Conservation (phyloP, 1,284 basidiomycete genomes). For the Schizophyllum amplum region DNA sequence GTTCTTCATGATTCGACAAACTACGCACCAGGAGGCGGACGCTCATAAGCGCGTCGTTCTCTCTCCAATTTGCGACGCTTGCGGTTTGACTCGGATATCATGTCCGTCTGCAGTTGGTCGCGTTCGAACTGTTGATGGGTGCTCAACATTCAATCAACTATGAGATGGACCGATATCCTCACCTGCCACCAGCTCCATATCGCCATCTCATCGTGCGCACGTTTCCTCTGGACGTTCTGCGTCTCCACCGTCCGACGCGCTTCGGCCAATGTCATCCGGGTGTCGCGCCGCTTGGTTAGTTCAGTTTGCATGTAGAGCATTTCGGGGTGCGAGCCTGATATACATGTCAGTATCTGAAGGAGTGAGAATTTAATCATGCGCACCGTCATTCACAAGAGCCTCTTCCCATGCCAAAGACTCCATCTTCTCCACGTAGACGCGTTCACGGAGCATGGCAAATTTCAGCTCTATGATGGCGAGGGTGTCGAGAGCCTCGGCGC, state of each 20-base stretch:
- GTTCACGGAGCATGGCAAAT: conserved; percentile 65
- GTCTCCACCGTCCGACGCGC: conserved; percentile 61
- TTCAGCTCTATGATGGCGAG: conserved; percentile 73
- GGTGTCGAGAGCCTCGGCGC: conserved; percentile 72
- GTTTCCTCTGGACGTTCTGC: conserved; percentile 44
- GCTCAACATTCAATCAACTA: background rate
- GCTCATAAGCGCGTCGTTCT: conserved; percentile 66
- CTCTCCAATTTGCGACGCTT: conserved; percentile 76
- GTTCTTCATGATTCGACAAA: conserved; percentile 4
- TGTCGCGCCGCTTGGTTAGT: conserved; percentile 63
- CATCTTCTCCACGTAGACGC: conserved; percentile 78
- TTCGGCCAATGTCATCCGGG: conserved; percentile 64
- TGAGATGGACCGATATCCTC: conserved; percentile 19
- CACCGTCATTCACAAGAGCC: conserved; percentile 55
- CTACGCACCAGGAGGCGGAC: conserved; percentile 58
- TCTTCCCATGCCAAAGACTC: conserved; percentile 73
- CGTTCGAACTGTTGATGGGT: conserved; percentile 39
- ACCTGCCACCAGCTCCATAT: conserved; percentile 79
- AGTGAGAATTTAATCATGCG: conserved; percentile 17
- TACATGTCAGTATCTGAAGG: conserved; percentile 9
- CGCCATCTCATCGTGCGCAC: conserved; percentile 52
- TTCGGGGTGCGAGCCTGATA: conserved; percentile 73
- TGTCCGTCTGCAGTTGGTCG: conserved; percentile 70
- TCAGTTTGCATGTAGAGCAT: conserved; percentile 71
- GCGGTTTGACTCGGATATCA: conserved; percentile 78